Evolutionary conservation across 108 stramenopile genomes (phyloP).

Genomic region (Conticribra weissflogii): DNA sequence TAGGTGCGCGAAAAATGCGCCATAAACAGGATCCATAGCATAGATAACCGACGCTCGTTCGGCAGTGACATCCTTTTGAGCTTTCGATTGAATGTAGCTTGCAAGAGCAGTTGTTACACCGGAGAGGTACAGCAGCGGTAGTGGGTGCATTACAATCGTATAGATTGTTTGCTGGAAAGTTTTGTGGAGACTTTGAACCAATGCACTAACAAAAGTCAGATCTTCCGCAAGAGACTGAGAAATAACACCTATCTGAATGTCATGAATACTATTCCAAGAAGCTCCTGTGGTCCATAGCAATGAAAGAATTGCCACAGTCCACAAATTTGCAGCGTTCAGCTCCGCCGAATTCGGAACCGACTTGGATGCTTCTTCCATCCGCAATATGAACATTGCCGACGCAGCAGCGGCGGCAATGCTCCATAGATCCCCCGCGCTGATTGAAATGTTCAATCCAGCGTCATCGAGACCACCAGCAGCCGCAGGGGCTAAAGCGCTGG

Average conservation of each 20-base stretch:
- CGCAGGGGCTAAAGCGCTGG: neutral
- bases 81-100: constrained; percentile 81
- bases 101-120: constrained; percentile 75
- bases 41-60: constrained; percentile 87
- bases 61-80: constrained; percentile 71
- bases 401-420: constrained; percentile 81
- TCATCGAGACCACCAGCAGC: neutral
- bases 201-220: neutral
- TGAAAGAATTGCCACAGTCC: constrained; percentile 59
- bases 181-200: constrained; percentile 4
- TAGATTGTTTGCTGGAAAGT: constrained; percentile 26
- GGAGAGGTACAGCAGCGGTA: constrained; percentile 77
- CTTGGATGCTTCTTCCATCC: constrained; percentile 71
- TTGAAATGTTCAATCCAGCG: constrained; percentile 14
- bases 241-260: neutral
- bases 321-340: constrained; percentile 78
- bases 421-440: constrained; percentile 81
- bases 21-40: constrained; percentile 91
- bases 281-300: constrained; percentile 53
- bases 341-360: constrained; percentile 58
- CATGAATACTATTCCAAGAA: constrained; percentile 6
- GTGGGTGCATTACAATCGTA: constrained; percentile 48
- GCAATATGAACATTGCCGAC: constrained; percentile 88
- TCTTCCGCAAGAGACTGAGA: neutral
- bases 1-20: constrained; percentile 76